These are phyloP conservation scores for Endogone sp. DNA, from an alignment of 192 early-diverging fungal species.

Conservation along the genomic window DNA sequence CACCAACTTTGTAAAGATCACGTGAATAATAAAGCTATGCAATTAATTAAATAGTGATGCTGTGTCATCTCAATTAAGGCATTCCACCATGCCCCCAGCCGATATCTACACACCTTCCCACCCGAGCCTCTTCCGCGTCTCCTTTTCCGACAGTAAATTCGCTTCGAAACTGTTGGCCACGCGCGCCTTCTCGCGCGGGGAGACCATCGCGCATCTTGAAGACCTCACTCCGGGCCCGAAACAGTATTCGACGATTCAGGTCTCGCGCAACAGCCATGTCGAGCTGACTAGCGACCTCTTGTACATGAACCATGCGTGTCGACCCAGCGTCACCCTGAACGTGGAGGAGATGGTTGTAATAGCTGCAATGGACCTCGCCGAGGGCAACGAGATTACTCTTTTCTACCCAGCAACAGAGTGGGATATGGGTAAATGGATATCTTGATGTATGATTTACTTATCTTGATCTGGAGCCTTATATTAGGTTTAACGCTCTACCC, in stretches of 20 bases:
- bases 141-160: conserved; percentile 23
- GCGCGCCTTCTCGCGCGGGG: conserved; percentile 37
- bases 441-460: not conserved
- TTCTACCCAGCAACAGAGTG: conserved; percentile 62
- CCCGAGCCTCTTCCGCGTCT: too few relatives aligned
- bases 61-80: too few relatives aligned
- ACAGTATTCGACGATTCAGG: conserved; percentile 50
- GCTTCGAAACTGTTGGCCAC: conserved; percentile 40
- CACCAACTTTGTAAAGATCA: too few relatives aligned
- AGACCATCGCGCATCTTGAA: conserved; percentile 35
- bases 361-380: conserved; percentile 38
- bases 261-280: conserved; percentile 39
- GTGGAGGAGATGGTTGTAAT: conserved; percentile 36
- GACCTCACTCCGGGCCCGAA: conserved; percentile 47
- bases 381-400: conserved; percentile 51
- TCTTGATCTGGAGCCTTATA: not conserved
- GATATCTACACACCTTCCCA: too few relatives aligned
- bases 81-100: too few relatives aligned
- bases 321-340: conserved; percentile 39
- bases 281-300: conserved; percentile 53
- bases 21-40: too few relatives aligned
- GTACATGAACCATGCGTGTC: conserved; percentile 51
- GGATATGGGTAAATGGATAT: conserved; percentile 47
- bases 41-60: too few relatives aligned
- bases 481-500: not conserved